phyloP scores from a whole-genome alignment of 2,329 filamentous ascomycete genomes.

The Trichophyton verrucosum region DNA sequence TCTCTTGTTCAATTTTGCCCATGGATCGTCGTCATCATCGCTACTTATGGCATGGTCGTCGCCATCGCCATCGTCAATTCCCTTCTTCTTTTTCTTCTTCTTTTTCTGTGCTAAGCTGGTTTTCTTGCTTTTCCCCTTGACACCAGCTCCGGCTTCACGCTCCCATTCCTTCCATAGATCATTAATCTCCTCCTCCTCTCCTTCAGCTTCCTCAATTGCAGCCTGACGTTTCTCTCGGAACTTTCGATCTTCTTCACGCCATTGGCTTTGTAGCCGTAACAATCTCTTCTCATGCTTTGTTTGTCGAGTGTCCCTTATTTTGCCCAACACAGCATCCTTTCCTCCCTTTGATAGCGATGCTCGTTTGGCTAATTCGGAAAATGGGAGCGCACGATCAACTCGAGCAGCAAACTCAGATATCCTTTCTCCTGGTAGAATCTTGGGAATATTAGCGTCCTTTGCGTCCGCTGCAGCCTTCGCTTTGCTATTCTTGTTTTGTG shows the following conservation, averaged over 20 bases:
- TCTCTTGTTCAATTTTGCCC: conserved; percentile 59
- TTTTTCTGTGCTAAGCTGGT: conserved; percentile 49
- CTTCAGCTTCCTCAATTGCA: conserved; percentile 55
- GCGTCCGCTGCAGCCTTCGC: conserved; percentile 12
- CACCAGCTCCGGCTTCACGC: conserved; percentile 40
- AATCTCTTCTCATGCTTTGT: conserved; percentile 80
- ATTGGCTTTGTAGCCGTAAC: conserved; percentile 45
- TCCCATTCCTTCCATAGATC: conserved; percentile 53
- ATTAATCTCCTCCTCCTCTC: conserved; percentile 49
- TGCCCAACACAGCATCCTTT: conserved; percentile 15
- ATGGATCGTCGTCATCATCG: conserved; percentile 56
- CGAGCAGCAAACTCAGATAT: conserved; percentile 69
- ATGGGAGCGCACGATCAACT: conserved; percentile 71
- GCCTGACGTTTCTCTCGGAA: conserved; percentile 65
- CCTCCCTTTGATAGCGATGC: conserved; percentile 42
- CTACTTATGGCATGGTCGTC: conserved; percentile 29
- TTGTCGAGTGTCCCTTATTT: conserved; percentile 43
- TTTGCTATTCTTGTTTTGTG: conserved; percentile 9
- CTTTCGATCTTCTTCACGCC: conserved; percentile 43
- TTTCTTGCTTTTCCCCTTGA: conserved; percentile 45
- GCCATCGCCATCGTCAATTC: conserved; percentile 24
- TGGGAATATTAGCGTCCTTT: conserved; percentile 34
- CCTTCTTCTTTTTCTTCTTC: conserved; percentile 41
- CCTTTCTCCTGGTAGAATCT: conserved; percentile 71
- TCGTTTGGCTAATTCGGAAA: conserved; percentile 46